Percentiles rank a stretch among this genome's conserved stretches.
Evolutionary conservation across 2,329 filamentous ascomycete species (phyloP).

Genomic region (Tricladium varicosporioides): DNA sequence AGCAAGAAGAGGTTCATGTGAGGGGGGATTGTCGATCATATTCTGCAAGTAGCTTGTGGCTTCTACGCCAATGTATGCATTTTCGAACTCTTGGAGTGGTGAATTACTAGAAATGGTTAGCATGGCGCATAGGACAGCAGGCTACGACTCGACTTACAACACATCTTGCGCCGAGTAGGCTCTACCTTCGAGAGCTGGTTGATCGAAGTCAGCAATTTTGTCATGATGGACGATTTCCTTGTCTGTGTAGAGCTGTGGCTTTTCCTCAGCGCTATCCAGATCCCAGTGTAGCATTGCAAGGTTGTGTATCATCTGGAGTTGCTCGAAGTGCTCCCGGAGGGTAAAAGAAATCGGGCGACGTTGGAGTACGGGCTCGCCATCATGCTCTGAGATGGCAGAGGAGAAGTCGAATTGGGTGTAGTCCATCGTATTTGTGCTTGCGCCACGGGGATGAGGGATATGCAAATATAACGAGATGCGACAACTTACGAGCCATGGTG

Average conservation of each 20-base stretch:
- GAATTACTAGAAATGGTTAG: conserved; percentile 12
- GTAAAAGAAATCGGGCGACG: no score
- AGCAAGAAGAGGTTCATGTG: conserved; percentile 82
- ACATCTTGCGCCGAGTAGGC: conserved; percentile 11
- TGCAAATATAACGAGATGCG: neutral
- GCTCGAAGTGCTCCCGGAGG: no score
- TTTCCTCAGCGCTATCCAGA: no score
- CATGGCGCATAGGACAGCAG: neutral
- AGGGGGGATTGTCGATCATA: conserved; percentile 67
- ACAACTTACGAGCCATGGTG: conserved; percentile 27
- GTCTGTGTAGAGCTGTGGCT: no score
- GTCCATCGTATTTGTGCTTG: neutral
- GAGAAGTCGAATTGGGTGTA: no score
- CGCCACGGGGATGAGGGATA: neutral
- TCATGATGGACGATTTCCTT: no score
- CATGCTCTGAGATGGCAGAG: no score
- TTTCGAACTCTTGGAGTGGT: conserved; percentile 68
- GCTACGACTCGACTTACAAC: conserved; percentile 10
- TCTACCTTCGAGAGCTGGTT: conserved; percentile 14
- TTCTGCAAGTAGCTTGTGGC: conserved; percentile 84
- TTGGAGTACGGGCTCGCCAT: no score
- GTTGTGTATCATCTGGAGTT: no score
- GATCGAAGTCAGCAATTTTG: conserved; percentile 1
- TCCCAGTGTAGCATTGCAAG: no score
- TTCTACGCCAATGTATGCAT: conserved; percentile 78